Evolutionary conservation across 2,329 filamentous ascomycete genomes (phyloP), one percentile per base, ranked within the genome.

Genomic region (Aureobasidium sp.): DNA sequence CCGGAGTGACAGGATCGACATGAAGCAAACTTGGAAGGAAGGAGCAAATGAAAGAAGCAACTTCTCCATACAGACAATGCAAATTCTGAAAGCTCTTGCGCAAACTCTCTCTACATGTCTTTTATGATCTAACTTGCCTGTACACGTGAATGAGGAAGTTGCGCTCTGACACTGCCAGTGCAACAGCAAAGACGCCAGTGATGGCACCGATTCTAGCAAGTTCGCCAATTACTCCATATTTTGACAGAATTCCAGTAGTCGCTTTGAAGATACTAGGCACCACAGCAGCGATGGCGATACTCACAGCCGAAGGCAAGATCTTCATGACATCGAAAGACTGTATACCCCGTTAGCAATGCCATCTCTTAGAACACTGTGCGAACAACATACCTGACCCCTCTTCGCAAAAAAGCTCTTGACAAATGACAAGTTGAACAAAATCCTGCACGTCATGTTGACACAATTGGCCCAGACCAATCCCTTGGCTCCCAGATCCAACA

Each of bases 401-500:
- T 69, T 69, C 5, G 61, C 67, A 62, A 95, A 85, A 70, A 85
- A 95, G 0, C 71, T 66, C 35, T 72, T 75, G 60, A 96, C 88
- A 69, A 96, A 99, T 46, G 71, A 69, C 19, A 77, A 74, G 68
- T 91, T 94, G 89, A 91, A 99, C 8, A 83, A 63, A 61, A 95
- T 95, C 63, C 94, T 84, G 67, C 93, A 84, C 0, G 77, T 74
- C 92, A 99, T 96, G 71, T 96, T 97, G 67, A 96, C 83, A 47
- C 83, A 85, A 71, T 97, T 99, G 55, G 92, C 92, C 65, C 84
- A 81, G 0, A 99, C 90, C 45, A 99, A 77, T 0, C 94, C 94
- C 43, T 81, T 78, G 0, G 91, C 92, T 0, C 91, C 94, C 63
- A 89, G 75, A 8, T 80, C 77, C 25, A 88, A 73, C 10, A 90